Evolutionary conservation across 805 yeast species (phyloP), one percentile per base, ranked within the genome.

Genomic region (Wickerhamomyces chambardii): DNA sequence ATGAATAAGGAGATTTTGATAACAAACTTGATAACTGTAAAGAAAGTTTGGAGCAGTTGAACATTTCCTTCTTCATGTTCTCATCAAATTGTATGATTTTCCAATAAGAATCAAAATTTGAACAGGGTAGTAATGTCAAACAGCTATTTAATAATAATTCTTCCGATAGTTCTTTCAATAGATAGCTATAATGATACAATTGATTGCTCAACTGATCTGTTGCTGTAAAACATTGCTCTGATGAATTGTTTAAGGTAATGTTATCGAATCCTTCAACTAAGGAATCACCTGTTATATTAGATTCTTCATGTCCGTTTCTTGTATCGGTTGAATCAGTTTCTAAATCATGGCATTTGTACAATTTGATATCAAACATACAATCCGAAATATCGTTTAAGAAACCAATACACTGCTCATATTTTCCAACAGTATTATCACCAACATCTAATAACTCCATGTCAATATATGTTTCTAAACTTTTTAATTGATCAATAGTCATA

Each of bases 101-200:
- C 70, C 70, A 64, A 5, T 51, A 33, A 6, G 49, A 46, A 25
- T 62, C 63, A 11, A 55, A 44, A 12, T 44, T 36, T 5, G 43
- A 36, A 9, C 52, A 46, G 6, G 70, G 69, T 15, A 63, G 36
- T 3, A 41, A 25, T 1, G 50, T 45, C 1, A 53, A 35, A 10
- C 39, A 45, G 4, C 44, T 36, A 16, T 43, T 35, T 2, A 43
- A 33, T 6, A 45, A 21, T 14, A 47, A 42, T 28, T 52, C 48
- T 32, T 32, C 40, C 3, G 48, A 44, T 16, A 48, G 30, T 12
- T 31, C 33, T 15, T 42, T 34, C 3, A 27, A 29, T 17, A 42
- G 27, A 11, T 43, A 46, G 27, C 46, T 48, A 11, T 34, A 34
- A 17, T 33, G 39, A 15, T 29, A 19, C 8, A 19, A 19, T 6